phyloP scores from a whole-genome alignment of 106 monocot species.

The Ottelia alismoides region DNA sequence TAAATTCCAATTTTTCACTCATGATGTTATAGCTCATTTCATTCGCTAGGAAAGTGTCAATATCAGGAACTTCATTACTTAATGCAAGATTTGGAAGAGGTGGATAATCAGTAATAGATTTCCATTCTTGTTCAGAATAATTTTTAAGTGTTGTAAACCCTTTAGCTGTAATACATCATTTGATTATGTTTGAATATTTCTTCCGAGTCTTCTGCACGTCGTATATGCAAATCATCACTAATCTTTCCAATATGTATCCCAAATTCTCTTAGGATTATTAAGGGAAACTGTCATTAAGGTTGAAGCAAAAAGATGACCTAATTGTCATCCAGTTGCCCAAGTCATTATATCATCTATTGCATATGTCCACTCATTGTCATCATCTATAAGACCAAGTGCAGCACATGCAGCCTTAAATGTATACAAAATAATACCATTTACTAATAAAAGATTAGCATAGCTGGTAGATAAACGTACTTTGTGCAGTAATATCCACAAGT shows the following conservation, averaged over 20 bases:
- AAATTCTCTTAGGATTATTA: background rate
- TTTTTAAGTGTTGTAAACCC: background rate
- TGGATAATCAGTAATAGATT: background rate
- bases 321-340: background rate
- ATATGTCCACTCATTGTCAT: background rate
- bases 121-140: background rate
- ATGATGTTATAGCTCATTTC: background rate
- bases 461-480: too few relatives aligned
- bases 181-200: background rate
- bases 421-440: too few relatives aligned
- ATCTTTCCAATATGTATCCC: conserved; percentile 1
- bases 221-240: background rate
- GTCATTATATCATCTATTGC: background rate
- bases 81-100: too few relatives aligned
- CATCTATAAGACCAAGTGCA: too few relatives aligned
- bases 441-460: too few relatives aligned
- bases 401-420: too few relatives aligned
- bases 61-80: background rate
- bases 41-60: background rate
- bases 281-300: background rate
- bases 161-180: background rate
- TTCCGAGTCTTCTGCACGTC: background rate
- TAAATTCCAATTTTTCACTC: background rate
- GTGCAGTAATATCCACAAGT: too few relatives aligned
- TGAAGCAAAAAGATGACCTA: background rate